phyloP scores from a whole-genome alignment of 805 yeast species.

The Candida arabinofermentans region DNA sequence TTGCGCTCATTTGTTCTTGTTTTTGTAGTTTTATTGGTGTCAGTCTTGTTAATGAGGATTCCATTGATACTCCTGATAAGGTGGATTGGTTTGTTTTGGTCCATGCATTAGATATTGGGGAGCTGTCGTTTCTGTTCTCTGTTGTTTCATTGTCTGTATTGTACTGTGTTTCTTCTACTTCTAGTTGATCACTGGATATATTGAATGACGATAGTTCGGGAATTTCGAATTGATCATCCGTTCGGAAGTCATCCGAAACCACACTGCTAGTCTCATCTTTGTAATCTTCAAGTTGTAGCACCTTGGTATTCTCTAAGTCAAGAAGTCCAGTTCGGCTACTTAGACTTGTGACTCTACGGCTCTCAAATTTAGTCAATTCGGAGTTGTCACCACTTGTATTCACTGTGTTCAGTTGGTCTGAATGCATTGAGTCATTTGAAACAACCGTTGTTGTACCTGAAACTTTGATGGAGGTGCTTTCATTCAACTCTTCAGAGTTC shows the following conservation, averaged over 20 bases:
- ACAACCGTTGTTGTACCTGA: too few relatives aligned
- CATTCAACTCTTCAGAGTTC: not conserved
- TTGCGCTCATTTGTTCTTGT: constrained; percentile 13
- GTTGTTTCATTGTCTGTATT: not conserved
- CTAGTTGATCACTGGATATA: constrained; percentile 5
- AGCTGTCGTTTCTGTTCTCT: not conserved
- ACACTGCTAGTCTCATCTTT: not conserved
- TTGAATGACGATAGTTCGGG: constrained; percentile 9
- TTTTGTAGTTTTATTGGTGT: constrained; percentile 10
- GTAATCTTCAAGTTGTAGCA: constrained; percentile 3
- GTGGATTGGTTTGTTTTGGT: not conserved
- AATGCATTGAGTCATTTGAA: too few relatives aligned
- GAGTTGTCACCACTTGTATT: not conserved
- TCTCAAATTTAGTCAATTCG: not conserved
- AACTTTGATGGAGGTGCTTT: not conserved
- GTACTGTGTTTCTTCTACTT: not conserved
- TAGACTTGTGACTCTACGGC: not conserved
- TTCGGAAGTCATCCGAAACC: not conserved
- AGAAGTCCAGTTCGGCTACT: not conserved
- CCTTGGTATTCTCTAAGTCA: constrained; percentile 6
- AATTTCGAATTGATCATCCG: not conserved
- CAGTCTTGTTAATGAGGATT: constrained; percentile 1
- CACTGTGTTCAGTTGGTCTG: too few relatives aligned
- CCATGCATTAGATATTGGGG: too few relatives aligned
- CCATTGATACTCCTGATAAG: not conserved